Conservation (phyloP, 768 basidiomycete species). For the Rhodotorula babjevae region DNA sequence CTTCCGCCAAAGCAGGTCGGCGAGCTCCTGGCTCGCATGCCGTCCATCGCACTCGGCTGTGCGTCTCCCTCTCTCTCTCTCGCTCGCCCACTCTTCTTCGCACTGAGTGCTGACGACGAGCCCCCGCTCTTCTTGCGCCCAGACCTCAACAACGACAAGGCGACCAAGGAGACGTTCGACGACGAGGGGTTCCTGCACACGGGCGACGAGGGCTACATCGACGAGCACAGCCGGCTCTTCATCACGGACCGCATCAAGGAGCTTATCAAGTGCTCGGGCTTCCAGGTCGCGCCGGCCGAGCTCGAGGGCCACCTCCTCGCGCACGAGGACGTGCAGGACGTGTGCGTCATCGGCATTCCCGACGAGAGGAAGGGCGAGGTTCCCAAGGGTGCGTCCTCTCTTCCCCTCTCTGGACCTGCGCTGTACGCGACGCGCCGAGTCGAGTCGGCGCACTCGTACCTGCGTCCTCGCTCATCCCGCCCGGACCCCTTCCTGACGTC, state of each 20-base stretch:
- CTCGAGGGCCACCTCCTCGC: slow-evolving; percentile 46
- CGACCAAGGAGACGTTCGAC: slow-evolving; percentile 36
- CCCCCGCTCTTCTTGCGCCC: no score
- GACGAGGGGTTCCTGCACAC: slow-evolving; percentile 36
- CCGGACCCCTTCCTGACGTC: no score
- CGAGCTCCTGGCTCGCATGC: slow-evolving; percentile 22
- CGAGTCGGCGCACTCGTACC: no score
- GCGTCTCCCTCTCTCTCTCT: not conserved
- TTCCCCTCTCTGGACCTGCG: not conserved
- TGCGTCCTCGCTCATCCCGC: no score
- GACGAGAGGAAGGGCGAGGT: slow-evolving; percentile 35
- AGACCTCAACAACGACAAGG: slow-evolving; percentile 34
- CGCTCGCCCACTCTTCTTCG: not conserved
- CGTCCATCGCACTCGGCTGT: slow-evolving; percentile 33
- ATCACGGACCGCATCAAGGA: slow-evolving; percentile 38
- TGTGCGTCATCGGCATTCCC: slow-evolving; percentile 44
- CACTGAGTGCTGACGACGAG: not conserved
- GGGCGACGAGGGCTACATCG: slow-evolving; percentile 28
- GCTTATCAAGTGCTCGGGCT: slow-evolving; percentile 56
- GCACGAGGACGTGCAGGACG: slow-evolving; percentile 45
- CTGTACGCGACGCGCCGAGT: no score
- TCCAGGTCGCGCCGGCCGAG: slow-evolving; percentile 47
- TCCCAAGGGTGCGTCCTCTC: slow-evolving; percentile 18
- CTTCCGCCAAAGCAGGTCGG: slow-evolving; percentile 25
- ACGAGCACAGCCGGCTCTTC: slow-evolving; percentile 19